Base-by-base conservation (phyloP, 2,329 filamentous ascomycete species). In the Thelonectria rubi region DNA sequence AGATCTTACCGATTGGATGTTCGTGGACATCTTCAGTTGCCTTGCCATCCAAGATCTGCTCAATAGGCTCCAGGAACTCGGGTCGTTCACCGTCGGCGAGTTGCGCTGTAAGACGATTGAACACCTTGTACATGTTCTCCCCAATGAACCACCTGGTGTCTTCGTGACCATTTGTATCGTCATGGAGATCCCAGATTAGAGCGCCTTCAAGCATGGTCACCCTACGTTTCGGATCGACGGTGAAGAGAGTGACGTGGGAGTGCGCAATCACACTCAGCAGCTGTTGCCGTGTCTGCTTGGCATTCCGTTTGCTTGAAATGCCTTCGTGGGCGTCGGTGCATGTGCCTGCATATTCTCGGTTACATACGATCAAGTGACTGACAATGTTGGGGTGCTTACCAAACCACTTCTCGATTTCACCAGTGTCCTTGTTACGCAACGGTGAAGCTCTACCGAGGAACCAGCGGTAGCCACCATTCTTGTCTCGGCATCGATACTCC, bases 241-340 rank as follows among this genome's bases (percentile, higher is more conserved):
- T 88, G 79, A 93, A 94, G 1, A 94, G 82, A 1, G 91, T 92
- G 30, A 93, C 90, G 55, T 89, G 86, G 0, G 91, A 89, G 69
- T 93, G 90, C 37, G 89, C 85, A 57, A 94, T 88, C 24, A 94
- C 91, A 62, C 87, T 89, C 9, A 88, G 80, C 0, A 94, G 81
- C 71, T 93, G 90, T 69, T 90, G 86, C n/a, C 88, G 83, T 17
- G 85, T 90, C 59, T 87, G 83, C 63, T 86, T 87, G 15, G 89
- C 89, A 50, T 84, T 83, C 63, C 90, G 81, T 61, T 90, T 88
- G 14, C 89, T 85, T 70, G 91, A 83, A 3, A 93, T 88, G 45
- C 88, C 82, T 63, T 93, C 90, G 70, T 94, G 88, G 17, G 93
- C 90, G 65, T 94, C 91, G 12, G 91, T 93, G 69, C 89, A 93